Evolutionary conservation across 1,139 yeast genomes (phyloP), one percentile per base, ranked within the genome.

Genomic region (Sugiyamaella sp.): DNA sequence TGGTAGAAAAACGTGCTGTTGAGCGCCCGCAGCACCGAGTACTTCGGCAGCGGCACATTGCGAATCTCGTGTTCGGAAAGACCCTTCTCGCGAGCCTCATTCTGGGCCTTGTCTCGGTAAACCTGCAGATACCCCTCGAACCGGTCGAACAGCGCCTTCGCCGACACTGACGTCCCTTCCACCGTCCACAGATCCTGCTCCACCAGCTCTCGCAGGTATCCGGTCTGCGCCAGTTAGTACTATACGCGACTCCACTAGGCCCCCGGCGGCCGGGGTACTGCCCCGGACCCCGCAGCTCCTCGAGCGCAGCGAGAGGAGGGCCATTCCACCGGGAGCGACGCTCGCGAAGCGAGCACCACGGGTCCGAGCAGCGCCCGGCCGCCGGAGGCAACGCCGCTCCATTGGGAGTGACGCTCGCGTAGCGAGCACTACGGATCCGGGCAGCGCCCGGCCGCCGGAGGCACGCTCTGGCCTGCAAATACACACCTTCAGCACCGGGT

Each of bases 151-250:
- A 80, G 67, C 9, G 54, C 38, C 58, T 69, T 61, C 25, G 82
- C 82, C 12, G 85, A 82, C 49, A 78, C 74, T 58, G 81, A 69
- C 19, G 80, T 78, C 9, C 75, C 77, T 12, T 80, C 77, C 52
- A 86, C 73, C 42, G 71, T 71, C 68, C 74, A 86, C 53, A 87
- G 67, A 68, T 87, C 95, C 51, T 80, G 77, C 4, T 83, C 81
- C 49, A 80, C 81, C 33, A 87, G 69, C 0, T 89, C 83, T 62
- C 95, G 76, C 54, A 77, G 76, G 65, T 86, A 87, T 1, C 95
- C 95, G 2, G 68, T 63, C 70, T 66, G 46, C 19, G 25, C 19
- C 16, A n/a, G 52, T 48, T 44, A 51, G 39, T 10, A 29, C 8
- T 29, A 29, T 12, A 4, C 35, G 14, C 35, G n/a, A 29, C 8